These are phyloP conservation scores for Fusarium begoniae DNA, from an alignment of 2,329 filamentous ascomycete genomes.

Conservation along the genomic window DNA sequence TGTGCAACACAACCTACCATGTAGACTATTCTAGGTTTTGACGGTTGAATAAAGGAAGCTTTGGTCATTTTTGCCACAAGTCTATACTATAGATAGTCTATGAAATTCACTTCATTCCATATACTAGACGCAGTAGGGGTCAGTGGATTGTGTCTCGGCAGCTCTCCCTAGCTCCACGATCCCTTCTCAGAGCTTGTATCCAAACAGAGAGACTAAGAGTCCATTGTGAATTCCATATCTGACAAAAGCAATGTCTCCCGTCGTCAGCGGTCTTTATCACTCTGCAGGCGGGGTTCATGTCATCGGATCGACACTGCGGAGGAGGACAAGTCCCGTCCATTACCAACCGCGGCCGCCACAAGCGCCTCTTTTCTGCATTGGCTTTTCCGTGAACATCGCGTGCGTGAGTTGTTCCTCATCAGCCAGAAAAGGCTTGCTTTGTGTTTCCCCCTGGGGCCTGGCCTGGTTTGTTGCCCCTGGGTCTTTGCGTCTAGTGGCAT, in stretches of 20 bases:
- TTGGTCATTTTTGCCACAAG: conserved; percentile 11
- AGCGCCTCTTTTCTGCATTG: conserved; percentile 30
- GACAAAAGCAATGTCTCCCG: conserved; percentile 13
- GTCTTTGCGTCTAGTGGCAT: conserved; percentile 17
- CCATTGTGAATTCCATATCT: not conserved
- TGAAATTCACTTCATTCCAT: conserved; percentile 24
- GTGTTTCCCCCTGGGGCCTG: not conserved
- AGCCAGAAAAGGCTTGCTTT: not conserved
- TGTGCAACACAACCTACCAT: not conserved
- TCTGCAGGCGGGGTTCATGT: conserved; percentile 9
- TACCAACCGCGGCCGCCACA: conserved; percentile 36
- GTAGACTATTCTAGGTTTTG: not conserved
- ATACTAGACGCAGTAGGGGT: not conserved
- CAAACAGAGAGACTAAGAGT: not conserved
- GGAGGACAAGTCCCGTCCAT: conserved; percentile 11
- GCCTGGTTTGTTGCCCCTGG: conserved; percentile 16
- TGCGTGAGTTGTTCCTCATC: conserved; percentile 1
- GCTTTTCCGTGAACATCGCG: conserved; percentile 12
- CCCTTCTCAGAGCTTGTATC: not conserved
- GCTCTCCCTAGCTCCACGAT: conserved; percentile 1
- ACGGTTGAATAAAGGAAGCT: not conserved
- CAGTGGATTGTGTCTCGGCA: conserved; percentile 8
- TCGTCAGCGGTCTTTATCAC: not conserved
- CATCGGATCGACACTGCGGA: conserved; percentile 35
- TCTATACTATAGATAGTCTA: not conserved